Base-by-base conservation (phyloP, 2,329 filamentous ascomycete genomes). In the Alternaria novae-zelandiae region DNA sequence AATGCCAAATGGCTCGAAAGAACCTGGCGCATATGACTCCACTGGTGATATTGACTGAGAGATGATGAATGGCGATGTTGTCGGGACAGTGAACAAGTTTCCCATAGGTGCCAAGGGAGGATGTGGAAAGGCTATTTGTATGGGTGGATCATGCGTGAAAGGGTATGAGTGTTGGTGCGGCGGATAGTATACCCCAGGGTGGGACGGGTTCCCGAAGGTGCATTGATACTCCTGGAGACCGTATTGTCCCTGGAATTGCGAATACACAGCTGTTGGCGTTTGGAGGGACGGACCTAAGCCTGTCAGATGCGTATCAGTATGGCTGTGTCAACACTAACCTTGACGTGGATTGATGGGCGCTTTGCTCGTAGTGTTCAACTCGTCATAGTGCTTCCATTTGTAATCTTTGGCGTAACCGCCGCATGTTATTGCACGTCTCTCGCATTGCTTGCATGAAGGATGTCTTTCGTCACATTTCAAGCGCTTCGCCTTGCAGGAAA, bases 331-430 rank as follows among this genome's bases (percentile, higher is more conserved):
- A 46, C 36, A 69, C 70, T 44, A 69, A 83, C 83, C 77, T 79
- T 85, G 86, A 74, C 83, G 86, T 44, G 79, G 65, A 70, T 84
- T 86, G 8, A 36, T 47, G 8, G 67, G 66, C 30, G 75, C 73
- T 68, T 84, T 86, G 54, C 80, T 79, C 20, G 80, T 79, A 66
- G 89, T 83, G 58, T 81, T 88, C 50, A 86, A 84, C 68, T 91
- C 89, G 72, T 90, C 89, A 70, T 91, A 91, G 0, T 89, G 86
- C 56, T 89, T 84, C 90, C 90, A 92, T 83, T 92, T 91, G 81
- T 91, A 92, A 76, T 91, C 88, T 76, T 91, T 92, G 78, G 88
- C 90, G 80, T 92, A 92, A 36, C 90, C 90, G 62, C 89, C 90
- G 74, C 90, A 92, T 4, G 82, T 76, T 21, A 92, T 89, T 66